phyloP scores from a whole-genome alignment of 2,329 filamentous ascomycete species.

The Neofusicoccum umdonicola region DNA sequence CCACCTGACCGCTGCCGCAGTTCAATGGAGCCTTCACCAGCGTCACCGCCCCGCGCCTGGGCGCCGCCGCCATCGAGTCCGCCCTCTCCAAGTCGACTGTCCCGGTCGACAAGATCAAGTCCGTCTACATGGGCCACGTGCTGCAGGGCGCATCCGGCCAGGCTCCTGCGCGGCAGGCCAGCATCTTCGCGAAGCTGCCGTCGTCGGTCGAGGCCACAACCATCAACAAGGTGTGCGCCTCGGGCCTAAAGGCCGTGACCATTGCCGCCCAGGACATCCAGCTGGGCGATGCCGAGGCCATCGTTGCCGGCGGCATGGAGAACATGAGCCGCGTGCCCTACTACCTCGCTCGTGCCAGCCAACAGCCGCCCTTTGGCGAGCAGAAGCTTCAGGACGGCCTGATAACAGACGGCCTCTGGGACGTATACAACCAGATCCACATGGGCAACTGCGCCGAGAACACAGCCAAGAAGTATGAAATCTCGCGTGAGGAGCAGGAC shows the following conservation, averaged over 20 bases:
- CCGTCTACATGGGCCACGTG: conserved; percentile 98
- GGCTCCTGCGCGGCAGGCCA: conserved; percentile 85
- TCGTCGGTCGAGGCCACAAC: conserved; percentile 82
- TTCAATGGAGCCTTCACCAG: conserved; percentile 91
- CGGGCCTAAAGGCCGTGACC: conserved; percentile 86
- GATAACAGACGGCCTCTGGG: conserved; percentile 91
- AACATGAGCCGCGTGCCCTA: conserved; percentile 95
- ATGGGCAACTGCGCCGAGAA: conserved; percentile 98
- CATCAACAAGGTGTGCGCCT: conserved; percentile 98
- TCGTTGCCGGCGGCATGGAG: conserved; percentile 95
- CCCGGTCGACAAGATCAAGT: conserved; percentile 75
- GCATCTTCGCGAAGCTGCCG: conserved; percentile 82
- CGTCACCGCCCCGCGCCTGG: conserved; percentile 82
- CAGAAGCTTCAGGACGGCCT: conserved; percentile 86
- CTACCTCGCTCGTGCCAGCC: conserved; percentile 79
- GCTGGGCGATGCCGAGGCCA: conserved; percentile 81
- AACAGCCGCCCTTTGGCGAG: conserved; percentile 81
- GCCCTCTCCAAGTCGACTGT: conserved; percentile 84
- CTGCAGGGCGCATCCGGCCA: conserved; percentile 82
- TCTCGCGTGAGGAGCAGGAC: conserved; percentile 85
- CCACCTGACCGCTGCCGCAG: conserved; percentile 45
- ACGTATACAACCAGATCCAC: conserved; percentile 94
- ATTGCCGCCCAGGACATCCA: conserved; percentile 94
- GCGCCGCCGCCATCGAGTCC: conserved; percentile 86
- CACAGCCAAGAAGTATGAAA: conserved; percentile 80